phyloP scores from a whole-genome alignment of 768 basidiomycete species.

The Cantharellus anzutake region DNA sequence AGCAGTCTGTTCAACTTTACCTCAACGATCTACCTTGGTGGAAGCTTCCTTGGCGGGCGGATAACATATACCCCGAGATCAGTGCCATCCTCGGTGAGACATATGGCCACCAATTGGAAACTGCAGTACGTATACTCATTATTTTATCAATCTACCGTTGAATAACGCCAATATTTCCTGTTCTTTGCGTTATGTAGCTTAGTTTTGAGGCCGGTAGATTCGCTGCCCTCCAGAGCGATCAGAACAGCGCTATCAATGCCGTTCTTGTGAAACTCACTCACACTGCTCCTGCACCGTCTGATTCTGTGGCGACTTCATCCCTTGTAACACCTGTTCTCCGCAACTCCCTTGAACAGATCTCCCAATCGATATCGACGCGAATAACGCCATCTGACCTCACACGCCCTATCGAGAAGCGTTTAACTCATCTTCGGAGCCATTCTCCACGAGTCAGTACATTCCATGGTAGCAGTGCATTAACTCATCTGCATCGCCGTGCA shows the following conservation, averaged over 20 bases:
- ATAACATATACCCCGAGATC: conserved; percentile 14
- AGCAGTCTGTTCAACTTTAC: background rate
- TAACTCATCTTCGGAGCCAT: background rate
- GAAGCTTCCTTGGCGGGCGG: conserved; percentile 14
- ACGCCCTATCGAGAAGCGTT: background rate
- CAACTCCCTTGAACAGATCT: background rate
- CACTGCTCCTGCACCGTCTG: background rate
- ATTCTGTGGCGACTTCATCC: no score
- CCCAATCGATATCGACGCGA: background rate
- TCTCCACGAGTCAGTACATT: background rate
- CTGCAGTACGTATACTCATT: background rate
- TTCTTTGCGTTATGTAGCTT: background rate
- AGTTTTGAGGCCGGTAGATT: background rate
- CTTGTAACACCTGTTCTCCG: background rate
- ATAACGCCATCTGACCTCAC: background rate
- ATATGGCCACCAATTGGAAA: conserved; percentile 20
- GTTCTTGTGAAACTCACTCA: background rate
- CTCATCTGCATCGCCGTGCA: conserved; percentile 37
- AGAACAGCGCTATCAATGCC: background rate
- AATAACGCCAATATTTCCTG: background rate
- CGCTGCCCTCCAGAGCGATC: background rate
- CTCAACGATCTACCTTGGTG: conserved; percentile 24
- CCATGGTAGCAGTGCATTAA: conserved; percentile 28
- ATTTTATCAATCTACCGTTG: background rate
- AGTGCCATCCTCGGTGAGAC: conserved; percentile 37